Evolutionary conservation across 805 yeast species (phyloP).

Genomic region (Ogataea neopini): DNA sequence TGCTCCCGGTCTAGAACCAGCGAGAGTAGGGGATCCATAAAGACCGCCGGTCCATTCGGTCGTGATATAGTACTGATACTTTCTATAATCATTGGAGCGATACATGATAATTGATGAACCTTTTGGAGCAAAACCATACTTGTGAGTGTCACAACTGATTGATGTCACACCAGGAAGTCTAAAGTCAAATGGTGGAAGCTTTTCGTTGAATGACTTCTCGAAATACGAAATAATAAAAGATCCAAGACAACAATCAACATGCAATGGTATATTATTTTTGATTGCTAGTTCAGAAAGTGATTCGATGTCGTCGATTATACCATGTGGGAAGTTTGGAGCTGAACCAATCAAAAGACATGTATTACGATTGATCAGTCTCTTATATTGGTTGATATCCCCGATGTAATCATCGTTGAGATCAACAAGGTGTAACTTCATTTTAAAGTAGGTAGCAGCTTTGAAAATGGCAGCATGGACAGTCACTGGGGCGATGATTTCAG

Average conservation of each 20-base stretch:
- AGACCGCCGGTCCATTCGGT: conserved; percentile 93
- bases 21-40: conserved; percentile 94
- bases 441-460: conserved; percentile 89
- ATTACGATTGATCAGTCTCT: conserved; percentile 66
- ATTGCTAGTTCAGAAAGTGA: conserved; percentile 65
- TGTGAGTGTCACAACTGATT: conserved; percentile 98
- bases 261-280: conserved; percentile 77
- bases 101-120: conserved; percentile 95
- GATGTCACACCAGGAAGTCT: conserved; percentile 92
- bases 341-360: conserved; percentile 89
- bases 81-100: conserved; percentile 63
- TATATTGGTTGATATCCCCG: conserved; percentile 65
- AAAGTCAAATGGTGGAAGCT: conserved; percentile 71
- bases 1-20: conserved; percentile 98
- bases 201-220: conserved; percentile 47
- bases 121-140: conserved; percentile 97
- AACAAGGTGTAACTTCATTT: conserved; percentile 79
- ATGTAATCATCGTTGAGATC: conserved; percentile 67
- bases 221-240: conserved; percentile 85
- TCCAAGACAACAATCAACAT: conserved; percentile 95
- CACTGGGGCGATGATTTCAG: conserved; percentile 87
- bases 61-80: conserved; percentile 79
- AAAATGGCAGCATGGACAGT: conserved; percentile 95
- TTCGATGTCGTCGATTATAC: conserved; percentile 87
- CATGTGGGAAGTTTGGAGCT: conserved; percentile 97